Conservation (phyloP, 2,329 filamentous ascomycete genomes). For the Verticillium longisporum region DNA sequence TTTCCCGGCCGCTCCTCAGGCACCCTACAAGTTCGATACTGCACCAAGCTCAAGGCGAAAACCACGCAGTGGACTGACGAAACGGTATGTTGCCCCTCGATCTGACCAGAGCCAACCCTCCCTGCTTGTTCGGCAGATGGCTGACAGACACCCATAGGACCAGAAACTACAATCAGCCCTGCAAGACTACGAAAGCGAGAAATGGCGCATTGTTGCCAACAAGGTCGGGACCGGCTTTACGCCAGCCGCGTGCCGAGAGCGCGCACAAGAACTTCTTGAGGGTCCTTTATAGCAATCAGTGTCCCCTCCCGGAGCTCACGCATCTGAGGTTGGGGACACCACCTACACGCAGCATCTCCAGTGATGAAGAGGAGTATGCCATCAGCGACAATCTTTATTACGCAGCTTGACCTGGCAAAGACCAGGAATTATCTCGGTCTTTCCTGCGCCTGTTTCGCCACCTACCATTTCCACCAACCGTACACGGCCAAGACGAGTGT, state of each 20-base stretch:
- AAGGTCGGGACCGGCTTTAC: constrained; percentile 90
- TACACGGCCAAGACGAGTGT: background rate
- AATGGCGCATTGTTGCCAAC: constrained; percentile 85
- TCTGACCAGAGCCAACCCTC: background rate
- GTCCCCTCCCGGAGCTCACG: constrained; percentile 41
- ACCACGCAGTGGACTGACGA: constrained; percentile 91
- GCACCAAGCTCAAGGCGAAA: constrained; percentile 91
- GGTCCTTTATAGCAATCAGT: constrained; percentile 48
- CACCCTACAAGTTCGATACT: constrained; percentile 88
- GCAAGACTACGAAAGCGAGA: constrained; percentile 83
- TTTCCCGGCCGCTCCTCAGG: constrained; percentile 87
- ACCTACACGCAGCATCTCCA: constrained; percentile 35
- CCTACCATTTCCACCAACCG: background rate
- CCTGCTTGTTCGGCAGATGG: background rate
- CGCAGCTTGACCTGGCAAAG: constrained; percentile 7
- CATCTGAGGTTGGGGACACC: constrained; percentile 39
- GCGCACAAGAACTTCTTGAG: constrained; percentile 56
- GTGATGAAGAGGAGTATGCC: constrained; percentile 16
- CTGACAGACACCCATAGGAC: constrained; percentile 46
- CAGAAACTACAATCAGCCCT: constrained; percentile 70
- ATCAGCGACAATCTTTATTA: constrained; percentile 10
- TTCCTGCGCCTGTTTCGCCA: background rate
- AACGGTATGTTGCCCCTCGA: constrained; percentile 55
- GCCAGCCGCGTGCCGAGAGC: constrained; percentile 78
- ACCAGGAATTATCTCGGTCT: background rate